Percentiles rank a stretch among this genome's conserved stretches.
Conservation (phyloP, 306 rosid genomes). For the Datisca glomerata region DNA sequence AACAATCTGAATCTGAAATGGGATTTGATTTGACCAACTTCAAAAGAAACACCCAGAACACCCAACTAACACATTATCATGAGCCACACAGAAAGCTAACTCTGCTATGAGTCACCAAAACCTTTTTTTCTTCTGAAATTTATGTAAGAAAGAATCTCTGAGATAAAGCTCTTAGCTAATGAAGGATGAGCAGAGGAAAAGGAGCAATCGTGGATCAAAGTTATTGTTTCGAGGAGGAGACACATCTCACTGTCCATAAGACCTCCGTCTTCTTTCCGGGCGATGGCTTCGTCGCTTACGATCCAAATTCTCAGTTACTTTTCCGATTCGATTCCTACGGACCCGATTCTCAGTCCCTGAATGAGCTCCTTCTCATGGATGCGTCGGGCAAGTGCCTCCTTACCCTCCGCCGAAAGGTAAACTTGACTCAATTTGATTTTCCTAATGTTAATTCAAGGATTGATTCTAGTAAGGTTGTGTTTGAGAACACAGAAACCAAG, state of each 20-base stretch:
- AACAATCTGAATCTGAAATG: no score
- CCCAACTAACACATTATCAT: no score
- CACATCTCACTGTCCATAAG: constrained; percentile 60
- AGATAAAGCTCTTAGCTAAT: no score
- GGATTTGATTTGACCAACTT: no score
- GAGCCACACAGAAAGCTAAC: no score
- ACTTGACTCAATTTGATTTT: background rate
- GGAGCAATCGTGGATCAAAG: no score
- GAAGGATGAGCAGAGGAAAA: no score
- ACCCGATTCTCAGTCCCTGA: constrained; percentile 30
- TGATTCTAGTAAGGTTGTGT: background rate
- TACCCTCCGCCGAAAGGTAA: constrained; percentile 75
- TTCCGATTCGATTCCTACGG: constrained; percentile 90
- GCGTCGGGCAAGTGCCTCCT: constrained; percentile 76
- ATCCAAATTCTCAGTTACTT: constrained; percentile 45
- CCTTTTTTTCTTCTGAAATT: no score
- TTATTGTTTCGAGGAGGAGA: constrained; percentile 29
- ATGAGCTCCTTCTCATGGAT: constrained; percentile 82
- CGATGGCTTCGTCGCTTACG: constrained; percentile 81
- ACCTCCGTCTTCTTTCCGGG: constrained; percentile 76
- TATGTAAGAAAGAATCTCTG: no score
- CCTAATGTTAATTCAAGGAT: no score
- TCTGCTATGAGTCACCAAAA: no score
- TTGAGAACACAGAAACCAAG: constrained; percentile 56
- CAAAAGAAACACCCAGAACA: no score